Percentiles rank a stretch among this genome's conserved stretches.
phyloP scores from a whole-genome alignment of 2,329 filamentous ascomycete genomes.

The Fusarium verticillioides region DNA sequence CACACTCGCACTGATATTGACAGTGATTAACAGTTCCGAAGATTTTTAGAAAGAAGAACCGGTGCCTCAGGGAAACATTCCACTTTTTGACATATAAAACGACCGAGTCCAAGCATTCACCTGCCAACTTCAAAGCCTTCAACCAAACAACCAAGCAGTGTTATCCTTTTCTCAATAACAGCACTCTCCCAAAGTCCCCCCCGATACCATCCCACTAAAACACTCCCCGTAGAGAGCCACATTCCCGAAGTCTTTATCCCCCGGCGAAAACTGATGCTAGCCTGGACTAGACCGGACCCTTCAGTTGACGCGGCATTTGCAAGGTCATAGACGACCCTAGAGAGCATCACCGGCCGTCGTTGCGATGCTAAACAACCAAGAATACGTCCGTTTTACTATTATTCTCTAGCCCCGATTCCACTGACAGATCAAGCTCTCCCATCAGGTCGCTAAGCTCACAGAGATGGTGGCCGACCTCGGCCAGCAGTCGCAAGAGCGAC shows the following conservation, averaged over 20 bases:
- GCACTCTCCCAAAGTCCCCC: no score
- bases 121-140: not conserved
- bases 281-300: no score
- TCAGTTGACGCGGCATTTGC: not conserved
- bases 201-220: not conserved
- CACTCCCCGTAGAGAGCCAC: no score
- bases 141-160: not conserved
- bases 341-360: not conserved
- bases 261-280: no score
- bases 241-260: no score
- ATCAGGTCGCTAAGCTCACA: not conserved
- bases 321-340: no score
- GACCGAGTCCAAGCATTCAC: not conserved
- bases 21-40: not conserved
- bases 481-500: not conserved
- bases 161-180: no score
- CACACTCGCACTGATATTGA: not conserved
- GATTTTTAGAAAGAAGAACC: not conserved
- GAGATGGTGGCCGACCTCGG: not conserved
- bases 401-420: no score
- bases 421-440: not conserved
- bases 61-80: not conserved
- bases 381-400: not conserved
- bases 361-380: accelerated
- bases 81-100: not conserved